phyloP scores from a whole-genome alignment of 2,329 filamentous ascomycete species.

The Hypocreales sp. region DNA sequence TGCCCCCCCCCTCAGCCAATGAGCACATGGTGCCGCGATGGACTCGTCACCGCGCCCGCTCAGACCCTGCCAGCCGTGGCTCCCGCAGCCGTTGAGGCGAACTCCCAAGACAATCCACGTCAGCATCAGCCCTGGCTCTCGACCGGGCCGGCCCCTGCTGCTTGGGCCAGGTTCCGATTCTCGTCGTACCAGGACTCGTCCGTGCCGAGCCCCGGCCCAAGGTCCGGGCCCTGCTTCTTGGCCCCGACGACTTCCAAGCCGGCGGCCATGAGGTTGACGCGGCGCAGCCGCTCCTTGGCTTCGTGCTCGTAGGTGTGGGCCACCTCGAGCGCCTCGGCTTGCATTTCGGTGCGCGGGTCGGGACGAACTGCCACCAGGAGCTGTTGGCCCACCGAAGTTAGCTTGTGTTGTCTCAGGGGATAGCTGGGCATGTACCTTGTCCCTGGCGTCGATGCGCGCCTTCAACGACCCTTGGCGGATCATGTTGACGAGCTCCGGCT shows the following conservation, averaged over 20 bases:
- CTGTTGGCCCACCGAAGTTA: slow-evolving; percentile 16
- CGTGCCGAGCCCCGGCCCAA: slow-evolving; percentile 4
- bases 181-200: slow-evolving; percentile 21
- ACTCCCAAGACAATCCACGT: no score
- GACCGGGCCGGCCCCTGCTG: slow-evolving; percentile 1
- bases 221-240: slow-evolving; percentile 7
- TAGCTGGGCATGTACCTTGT: slow-evolving; percentile 34
- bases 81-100: no score
- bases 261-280: slow-evolving; percentile 60
- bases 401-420: neutral
- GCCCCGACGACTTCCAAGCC: slow-evolving; percentile 48
- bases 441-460: slow-evolving; percentile 73
- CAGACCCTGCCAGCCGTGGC: neutral
- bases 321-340: slow-evolving; percentile 51
- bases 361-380: slow-evolving; percentile 57
- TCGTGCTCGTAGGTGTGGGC: slow-evolving; percentile 60
- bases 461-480: slow-evolving; percentile 58
- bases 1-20: neutral
- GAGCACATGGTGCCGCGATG: neutral
- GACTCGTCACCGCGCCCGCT: slow-evolving; percentile 1
- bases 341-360: slow-evolving; percentile 53
- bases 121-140: slow-evolving; percentile 3
- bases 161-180: neutral
- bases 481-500: slow-evolving; percentile 62
- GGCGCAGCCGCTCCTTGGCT: slow-evolving; percentile 59